Evolutionary conservation across 1,284 basidiomycete species (phyloP), one percentile per base, ranked within the genome.

Genomic region (Tilletia walkeri): DNA sequence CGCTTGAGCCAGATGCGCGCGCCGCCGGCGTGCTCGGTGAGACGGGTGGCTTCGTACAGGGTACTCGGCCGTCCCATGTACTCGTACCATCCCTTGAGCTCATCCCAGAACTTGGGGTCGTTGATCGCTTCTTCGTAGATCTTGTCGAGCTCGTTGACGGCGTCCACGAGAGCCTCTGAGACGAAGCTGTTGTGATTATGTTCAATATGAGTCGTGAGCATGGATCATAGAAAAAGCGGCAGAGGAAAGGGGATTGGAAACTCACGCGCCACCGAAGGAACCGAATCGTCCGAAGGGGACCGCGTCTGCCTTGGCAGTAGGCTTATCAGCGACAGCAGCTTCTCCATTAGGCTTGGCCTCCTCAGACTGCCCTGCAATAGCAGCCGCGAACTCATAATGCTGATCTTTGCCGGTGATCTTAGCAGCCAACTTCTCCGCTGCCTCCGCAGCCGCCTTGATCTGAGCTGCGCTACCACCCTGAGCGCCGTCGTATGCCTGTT

Each of bases 1-100:
- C 96, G 89, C 87, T 99, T 99, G 81, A 99, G 86, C 96, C 96
- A 99, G 80, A 99, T 97, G 74, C 90, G 92, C 6, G 96, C 95
- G 50, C 93, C 93, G 24, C 91, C 91, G 67, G 89, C 89, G 73
- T 90, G 86, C 80, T 91, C 88, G 0, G 90, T 92, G 73, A 93
- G 85, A 71, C 90, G 87, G 82, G 91, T 88, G 0, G 92, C 91
- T 70, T 89, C 85, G 84, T 93, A 93, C 53, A 93, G 85, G 75
- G 89, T 87, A 36, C 87, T 88, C 2, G 89, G 89, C n/a, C 90
- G 84, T 80, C 93, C 91, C 80, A 94, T 94, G 85, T 99, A 99
- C 47, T 90, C 91, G 84, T 91, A 98, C 82, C 93, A 89, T 79
- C 90, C 88, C 84, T 90, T 88, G 84, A 94, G 94, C 86, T 99